These are phyloP conservation scores for Alternaria atra DNA, from an alignment of 2,329 filamentous ascomycete genomes.

Conservation along the genomic window DNA sequence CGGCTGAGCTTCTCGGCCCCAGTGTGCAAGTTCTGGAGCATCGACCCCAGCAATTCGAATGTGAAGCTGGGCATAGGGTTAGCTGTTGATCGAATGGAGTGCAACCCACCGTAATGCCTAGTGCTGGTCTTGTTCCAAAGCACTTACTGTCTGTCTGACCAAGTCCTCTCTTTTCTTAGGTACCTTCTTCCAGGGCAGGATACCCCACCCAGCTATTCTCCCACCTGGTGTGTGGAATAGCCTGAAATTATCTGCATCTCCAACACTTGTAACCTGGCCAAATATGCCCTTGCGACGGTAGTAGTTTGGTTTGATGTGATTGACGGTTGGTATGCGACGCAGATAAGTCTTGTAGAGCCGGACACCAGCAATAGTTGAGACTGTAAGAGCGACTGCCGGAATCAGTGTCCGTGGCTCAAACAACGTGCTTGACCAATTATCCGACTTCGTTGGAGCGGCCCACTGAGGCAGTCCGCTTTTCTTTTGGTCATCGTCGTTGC, in stretches of 20 bases:
- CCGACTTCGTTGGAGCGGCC: conserved; percentile 47
- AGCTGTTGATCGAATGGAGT: conserved; percentile 15
- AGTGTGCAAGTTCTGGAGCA: conserved; percentile 91
- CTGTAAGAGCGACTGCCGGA: conserved; percentile 64
- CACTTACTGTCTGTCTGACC: conserved; percentile 76
- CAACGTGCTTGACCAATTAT: conserved; percentile 63
- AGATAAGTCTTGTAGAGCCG: conserved; percentile 76
- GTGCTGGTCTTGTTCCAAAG: neutral
- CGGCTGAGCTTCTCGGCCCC: conserved; percentile 87
- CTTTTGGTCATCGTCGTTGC: conserved; percentile 43
- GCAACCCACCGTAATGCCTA: neutral
- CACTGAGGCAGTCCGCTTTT: conserved; percentile 34
- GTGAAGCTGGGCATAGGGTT: conserved; percentile 69
- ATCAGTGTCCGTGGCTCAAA: conserved; percentile 64
- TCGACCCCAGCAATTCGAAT: conserved; percentile 91
- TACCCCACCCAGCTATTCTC: conserved; percentile 87
- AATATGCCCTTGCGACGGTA: conserved; percentile 81
- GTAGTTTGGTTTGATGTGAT: conserved; percentile 76
- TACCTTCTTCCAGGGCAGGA: conserved; percentile 76
- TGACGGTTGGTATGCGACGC: conserved; percentile 81
- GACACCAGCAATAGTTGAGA: conserved; percentile 63
- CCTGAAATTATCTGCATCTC: conserved; percentile 95
- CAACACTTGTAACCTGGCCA: conserved; percentile 89
- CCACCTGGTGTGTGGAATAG: conserved; percentile 96
- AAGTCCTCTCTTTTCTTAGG: conserved; percentile 74